Conservation (phyloP, 1,139 yeast species). For the Geotrichum bryndzae region DNA sequence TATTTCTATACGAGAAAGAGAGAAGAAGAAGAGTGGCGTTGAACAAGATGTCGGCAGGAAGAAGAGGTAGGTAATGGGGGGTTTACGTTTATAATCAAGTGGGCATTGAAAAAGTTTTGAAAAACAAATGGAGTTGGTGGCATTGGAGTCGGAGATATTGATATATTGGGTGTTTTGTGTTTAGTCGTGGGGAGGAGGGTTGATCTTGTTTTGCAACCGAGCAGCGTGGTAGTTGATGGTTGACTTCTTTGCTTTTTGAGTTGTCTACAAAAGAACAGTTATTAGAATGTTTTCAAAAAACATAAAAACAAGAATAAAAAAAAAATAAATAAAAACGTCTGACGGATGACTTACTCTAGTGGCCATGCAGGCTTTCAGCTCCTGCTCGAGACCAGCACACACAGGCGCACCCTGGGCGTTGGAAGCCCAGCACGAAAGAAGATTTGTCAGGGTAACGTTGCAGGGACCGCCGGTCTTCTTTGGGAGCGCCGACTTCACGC, state of each 20-base stretch:
- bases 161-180: neutral
- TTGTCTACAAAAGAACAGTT: slow-evolving; percentile 12
- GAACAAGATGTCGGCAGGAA: too few relatives aligned
- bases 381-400: slow-evolving; percentile 59
- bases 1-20: neutral
- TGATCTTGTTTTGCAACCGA: slow-evolving; percentile 71
- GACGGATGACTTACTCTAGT: slow-evolving; percentile 27
- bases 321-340: neutral
- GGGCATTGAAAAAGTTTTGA: neutral
- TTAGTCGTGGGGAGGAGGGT: slow-evolving; percentile 68
- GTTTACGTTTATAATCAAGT: too few relatives aligned
- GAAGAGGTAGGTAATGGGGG: too few relatives aligned
- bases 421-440: slow-evolving; percentile 94
- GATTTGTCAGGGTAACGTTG: slow-evolving; percentile 71
- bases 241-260: slow-evolving; percentile 34
- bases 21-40: too few relatives aligned
- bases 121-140: neutral
- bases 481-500: slow-evolving; percentile 60
- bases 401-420: slow-evolving; percentile 74
- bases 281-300: neutral
- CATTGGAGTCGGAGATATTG: neutral
- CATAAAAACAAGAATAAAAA: neutral
- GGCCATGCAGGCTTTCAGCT: slow-evolving; percentile 51
- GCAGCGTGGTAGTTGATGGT: slow-evolving; percentile 79
- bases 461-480: slow-evolving; percentile 63